Evolutionary conservation across 345 rosid species (phyloP).

Genomic region (Hibiscus syriacus): DNA sequence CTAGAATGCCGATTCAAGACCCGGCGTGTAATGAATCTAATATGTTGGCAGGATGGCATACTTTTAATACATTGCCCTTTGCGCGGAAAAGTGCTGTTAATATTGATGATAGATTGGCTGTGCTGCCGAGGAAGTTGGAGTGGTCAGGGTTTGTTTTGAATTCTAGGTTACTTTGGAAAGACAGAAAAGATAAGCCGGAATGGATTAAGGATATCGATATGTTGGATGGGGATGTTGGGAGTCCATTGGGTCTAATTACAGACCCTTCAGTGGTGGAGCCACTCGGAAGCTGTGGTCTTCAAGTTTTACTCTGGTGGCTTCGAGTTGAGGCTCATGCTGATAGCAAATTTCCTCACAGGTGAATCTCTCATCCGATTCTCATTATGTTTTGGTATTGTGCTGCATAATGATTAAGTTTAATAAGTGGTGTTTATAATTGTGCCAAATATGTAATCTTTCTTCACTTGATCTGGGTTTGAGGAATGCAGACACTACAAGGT

Average conservation of each 20-base stretch:
- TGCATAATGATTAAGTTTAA: background rate
- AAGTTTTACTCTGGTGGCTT: conserved; percentile 96
- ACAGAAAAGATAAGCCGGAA: conserved; percentile 49
- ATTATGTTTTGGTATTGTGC: background rate
- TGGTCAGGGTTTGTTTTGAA: conserved; percentile 98
- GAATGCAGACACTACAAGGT: conserved; percentile 3
- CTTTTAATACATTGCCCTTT: conserved; percentile 63
- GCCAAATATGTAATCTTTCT: background rate
- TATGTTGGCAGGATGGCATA: conserved; percentile 78
- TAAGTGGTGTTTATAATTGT: background rate
- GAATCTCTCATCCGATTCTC: conserved; percentile 19
- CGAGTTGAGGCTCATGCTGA: conserved; percentile 98
- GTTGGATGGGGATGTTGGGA: conserved; percentile 39
- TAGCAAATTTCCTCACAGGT: conserved; percentile 98
- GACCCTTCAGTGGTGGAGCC: conserved; percentile 79
- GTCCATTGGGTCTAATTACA: conserved; percentile 68
- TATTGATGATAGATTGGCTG: conserved; percentile 76
- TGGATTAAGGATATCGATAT: conserved; percentile 73
- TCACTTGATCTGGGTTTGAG: conserved; percentile 2
- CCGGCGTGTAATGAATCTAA: conserved; percentile 84
- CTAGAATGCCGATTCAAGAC: conserved; percentile 72
- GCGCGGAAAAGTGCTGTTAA: conserved; percentile 52
- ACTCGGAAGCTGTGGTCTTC: conserved; percentile 90
- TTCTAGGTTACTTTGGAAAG: conserved; percentile 86
- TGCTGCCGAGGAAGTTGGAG: conserved; percentile 76